These are phyloP conservation scores for Crithidia bombi DNA, from an alignment of 208 protist species.

Conservation along the genomic window DNA sequence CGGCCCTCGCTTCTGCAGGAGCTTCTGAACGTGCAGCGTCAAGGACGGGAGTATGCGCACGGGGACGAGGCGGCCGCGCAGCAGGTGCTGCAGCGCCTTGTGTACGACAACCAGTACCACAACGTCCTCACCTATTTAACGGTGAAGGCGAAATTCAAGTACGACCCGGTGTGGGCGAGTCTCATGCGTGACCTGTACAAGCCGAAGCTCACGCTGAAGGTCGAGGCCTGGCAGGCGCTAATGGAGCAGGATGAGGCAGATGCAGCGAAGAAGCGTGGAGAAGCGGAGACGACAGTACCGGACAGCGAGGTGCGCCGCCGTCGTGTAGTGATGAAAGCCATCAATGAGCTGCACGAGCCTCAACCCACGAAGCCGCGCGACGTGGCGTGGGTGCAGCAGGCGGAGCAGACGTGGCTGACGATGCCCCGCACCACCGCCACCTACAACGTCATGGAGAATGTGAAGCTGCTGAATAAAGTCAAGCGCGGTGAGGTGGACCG, in stretches of 20 bases:
- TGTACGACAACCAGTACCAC: constrained; percentile 62
- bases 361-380: constrained; percentile 2
- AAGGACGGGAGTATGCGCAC: constrained; percentile 17
- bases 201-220: constrained; percentile 1
- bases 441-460: constrained; percentile 67
- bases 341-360: constrained; percentile 20
- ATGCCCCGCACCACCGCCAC: constrained; percentile 46
- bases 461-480: constrained; percentile 52
- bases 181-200: constrained; percentile 70
- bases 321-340: constrained; percentile 15
- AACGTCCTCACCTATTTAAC: constrained; percentile 45
- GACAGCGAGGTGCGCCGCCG: constrained; percentile 7
- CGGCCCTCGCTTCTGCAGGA: constrained; percentile 53
- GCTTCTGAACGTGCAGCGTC: constrained; percentile 31
- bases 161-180: constrained; percentile 69
- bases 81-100: constrained; percentile 43
- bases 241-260: neutral
- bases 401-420: constrained; percentile 40
- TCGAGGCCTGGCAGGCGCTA: constrained; percentile 25
- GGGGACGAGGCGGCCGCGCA: constrained; percentile 30
- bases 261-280: neutral
- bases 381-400: constrained; percentile 1
- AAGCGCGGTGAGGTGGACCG: constrained; percentile 37
- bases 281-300: neutral
- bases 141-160: constrained; percentile 51